Evolutionary conservation across 345 rosid genomes (phyloP), one percentile per base, ranked within the genome.

Genomic region (Citrus australasica): DNA sequence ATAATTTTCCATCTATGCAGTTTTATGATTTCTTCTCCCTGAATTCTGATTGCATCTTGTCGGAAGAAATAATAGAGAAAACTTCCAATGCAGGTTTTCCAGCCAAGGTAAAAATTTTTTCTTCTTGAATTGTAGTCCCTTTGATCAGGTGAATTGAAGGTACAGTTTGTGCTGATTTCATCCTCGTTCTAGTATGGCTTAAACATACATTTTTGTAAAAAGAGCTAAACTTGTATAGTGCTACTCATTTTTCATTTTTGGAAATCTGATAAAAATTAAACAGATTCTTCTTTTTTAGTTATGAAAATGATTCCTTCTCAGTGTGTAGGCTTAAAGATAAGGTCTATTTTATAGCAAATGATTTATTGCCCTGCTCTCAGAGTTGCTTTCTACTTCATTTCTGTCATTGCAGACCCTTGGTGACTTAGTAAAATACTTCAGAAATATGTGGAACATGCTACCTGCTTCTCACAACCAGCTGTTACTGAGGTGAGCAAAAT

Each of bases 1-100:
- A 73, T 77, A 82, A 79, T 53, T 94, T 94, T 69, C 92, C 93
- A 0, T 59, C 82, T 5, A 35, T 58, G 58, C 62, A 78, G 48
- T 94, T 94, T 70, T 92, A 84, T 30, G 75, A 87, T 69, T 90
- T 79, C 83, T 94, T 90, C 84, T 86, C 92, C 30, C 78, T 94
- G 85, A 73, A 94, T 78, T 94, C 79, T 21, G 37, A 78, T 65
- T 4, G 13, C 10, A 68, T 76, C 48, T 85, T 94, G 73, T 87
- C 93, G 3, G 80, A 90, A 84, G 93, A 91, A 56, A 84, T 94
- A 48, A 88, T 84, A 82, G 86, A 91, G 79, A 79, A 55, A 69
- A 84, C 86, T 46, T 81, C 87, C 40, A 74, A 76, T 66, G 83
- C 92, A 72, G 92, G 94, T 67, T 81, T 84, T 84, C 84, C 87